phyloP scores from a whole-genome alignment of 2,329 filamentous ascomycete genomes.

The Xylaria sp. region DNA sequence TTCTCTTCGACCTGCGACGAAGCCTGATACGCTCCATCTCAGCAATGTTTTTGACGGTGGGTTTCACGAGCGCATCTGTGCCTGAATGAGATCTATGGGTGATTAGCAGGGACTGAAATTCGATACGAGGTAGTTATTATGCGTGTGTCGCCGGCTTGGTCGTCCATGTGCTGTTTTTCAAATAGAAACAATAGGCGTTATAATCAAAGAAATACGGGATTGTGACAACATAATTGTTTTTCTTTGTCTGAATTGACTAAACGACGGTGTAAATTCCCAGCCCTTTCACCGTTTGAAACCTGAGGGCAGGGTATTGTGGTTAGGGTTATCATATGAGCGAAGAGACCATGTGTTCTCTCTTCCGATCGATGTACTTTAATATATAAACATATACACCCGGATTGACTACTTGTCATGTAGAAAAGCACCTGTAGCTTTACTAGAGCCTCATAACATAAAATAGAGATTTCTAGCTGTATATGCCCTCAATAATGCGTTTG shows the following conservation, averaged over 20 bases:
- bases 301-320: background rate
- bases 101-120: too few species aligned
- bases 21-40: constrained; percentile 31
- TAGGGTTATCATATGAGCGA: background rate
- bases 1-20: constrained; percentile 14
- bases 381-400: background rate
- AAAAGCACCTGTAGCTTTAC: too few species aligned
- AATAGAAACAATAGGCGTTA: background rate
- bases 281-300: background rate
- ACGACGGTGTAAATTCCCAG: background rate
- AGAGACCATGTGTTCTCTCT: background rate
- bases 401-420: background rate
- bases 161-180: too few species aligned
- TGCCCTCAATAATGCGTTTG: too few species aligned
- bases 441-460: too few species aligned
- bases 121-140: background rate
- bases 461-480: too few species aligned
- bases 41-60: background rate
- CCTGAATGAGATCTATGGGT: background rate
- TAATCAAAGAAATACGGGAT: background rate
- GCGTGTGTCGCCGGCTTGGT: background rate
- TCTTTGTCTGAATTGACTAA: background rate
- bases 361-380: background rate
- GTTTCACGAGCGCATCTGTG: background rate
- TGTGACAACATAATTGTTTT: constrained; percentile 7